Percentiles rank a stretch among this genome's conserved stretches.
Conservation (phyloP, 75 land plant genomes). For the Picea glauca region DNA sequence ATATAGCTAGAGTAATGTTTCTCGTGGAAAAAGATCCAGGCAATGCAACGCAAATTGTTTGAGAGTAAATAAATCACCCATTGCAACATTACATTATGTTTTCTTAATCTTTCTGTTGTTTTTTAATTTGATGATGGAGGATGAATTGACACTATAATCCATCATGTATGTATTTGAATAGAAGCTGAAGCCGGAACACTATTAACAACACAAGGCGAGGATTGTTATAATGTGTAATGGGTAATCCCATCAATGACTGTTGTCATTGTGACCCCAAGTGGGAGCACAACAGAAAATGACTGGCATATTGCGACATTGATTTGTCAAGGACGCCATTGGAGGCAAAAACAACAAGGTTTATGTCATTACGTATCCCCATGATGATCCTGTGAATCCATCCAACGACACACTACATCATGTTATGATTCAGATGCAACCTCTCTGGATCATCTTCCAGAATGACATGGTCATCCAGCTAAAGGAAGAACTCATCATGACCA, state of each 20-base stretch:
- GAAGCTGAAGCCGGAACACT: too few species aligned
- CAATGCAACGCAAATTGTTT: too few species aligned
- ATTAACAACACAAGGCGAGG: too few species aligned
- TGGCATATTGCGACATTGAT: constrained; percentile 41
- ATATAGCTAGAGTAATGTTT: too few species aligned
- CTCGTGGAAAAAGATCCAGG: too few species aligned
- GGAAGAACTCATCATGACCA: constrained; percentile 40
- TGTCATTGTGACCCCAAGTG: constrained; percentile 23
- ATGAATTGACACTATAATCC: too few species aligned
- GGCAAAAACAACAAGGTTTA: constrained; percentile 24
- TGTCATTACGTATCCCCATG: constrained; percentile 16
- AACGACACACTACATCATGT: constrained; percentile 14
- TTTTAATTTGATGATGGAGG: too few species aligned
- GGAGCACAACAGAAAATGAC: constrained; percentile 17
- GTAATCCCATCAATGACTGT: constrained; percentile 42
- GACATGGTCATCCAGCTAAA: constrained; percentile 43
- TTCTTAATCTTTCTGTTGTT: too few species aligned
- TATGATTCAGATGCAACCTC: constrained; percentile 29
- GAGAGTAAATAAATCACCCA: too few species aligned
- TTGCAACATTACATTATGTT: too few species aligned
- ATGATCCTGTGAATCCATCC: constrained; percentile 24
- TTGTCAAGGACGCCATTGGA: constrained; percentile 32
- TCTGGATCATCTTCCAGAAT: constrained; percentile 49
- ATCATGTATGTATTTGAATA: too few species aligned
- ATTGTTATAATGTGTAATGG: background rate